Evolutionary conservation across 495 filamentous ascomycete genomes (phyloP), one percentile per base, ranked within the genome.

Genomic region (Amniculicola lignicola): DNA sequence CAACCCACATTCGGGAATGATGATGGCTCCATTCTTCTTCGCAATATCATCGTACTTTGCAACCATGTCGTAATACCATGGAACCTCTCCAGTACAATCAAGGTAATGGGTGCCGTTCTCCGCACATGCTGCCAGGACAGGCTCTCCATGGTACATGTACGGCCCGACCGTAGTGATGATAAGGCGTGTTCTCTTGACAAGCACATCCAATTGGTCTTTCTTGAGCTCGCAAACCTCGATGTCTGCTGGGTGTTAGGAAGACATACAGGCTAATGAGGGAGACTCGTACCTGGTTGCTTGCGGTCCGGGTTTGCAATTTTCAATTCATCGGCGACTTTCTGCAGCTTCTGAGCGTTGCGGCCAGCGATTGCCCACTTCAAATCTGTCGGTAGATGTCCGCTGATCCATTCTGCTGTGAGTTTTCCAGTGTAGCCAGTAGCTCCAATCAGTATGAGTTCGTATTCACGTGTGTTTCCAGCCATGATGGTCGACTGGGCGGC

Each of bases 291-390:
- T 62, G 89, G 88, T 24, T 81, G 78, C 40, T 71, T 50, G 22
- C 90, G 83, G 70, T 94, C 85, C 3, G 80, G 73, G 68, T 89
- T 89, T 37, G 89, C 67, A 14, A 65, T 51, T 54, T 82, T 81
- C 64, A 88, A 77, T 50, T 86, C 79, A 57, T 81, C 70, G n/a
- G 80, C 79, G 21, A 95, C 70, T 18, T 71, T 64, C 56, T 86
- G 77, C 11, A 97, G 77, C 68, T 94, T 96, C 38, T 72, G 67
- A 21, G 74, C 70, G 6, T 88, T 91, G 23, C 92, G 85, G 15
- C 92, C 92, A 9, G 90, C 89, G 41, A 96, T 74, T 21, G 90
- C 92, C 92, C 92, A 97, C 74, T 82, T 90, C 21, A 95, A 68
- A 67, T 86, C 74, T 6, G 88, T 92, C 1, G 92, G 89, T 1